Conservation (phyloP, 306 rosid genomes). For the Gynostemma pentaphyllum region DNA sequence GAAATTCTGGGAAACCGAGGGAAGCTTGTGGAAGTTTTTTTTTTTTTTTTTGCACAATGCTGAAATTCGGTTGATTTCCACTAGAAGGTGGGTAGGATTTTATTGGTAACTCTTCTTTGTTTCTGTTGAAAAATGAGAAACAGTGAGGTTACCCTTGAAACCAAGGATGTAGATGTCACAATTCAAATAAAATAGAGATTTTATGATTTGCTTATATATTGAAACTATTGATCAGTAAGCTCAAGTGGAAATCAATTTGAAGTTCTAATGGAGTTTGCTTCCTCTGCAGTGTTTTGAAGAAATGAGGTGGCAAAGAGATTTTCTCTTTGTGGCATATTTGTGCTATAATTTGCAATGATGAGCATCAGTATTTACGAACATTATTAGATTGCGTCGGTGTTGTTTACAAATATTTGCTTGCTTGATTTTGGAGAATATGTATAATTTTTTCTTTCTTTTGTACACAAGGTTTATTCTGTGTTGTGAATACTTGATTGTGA, state of each 20-base stretch:
- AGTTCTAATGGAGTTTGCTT: conserved; percentile 9
- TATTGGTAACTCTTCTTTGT: no score
- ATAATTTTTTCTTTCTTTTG: conserved; percentile 4
- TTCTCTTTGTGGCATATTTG: conserved; percentile 17
- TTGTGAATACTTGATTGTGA: not conserved
- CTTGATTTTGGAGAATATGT: conserved; percentile 15
- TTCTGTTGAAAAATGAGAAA: not conserved
- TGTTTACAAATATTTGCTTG: conserved; percentile 11
- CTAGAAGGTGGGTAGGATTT: no score
- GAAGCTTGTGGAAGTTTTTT: not conserved
- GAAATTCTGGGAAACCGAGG: not conserved
- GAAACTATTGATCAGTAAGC: not conserved
- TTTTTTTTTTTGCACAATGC: not conserved
- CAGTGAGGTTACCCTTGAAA: not conserved
- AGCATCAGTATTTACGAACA: conserved; percentile 11
- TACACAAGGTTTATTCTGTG: not conserved
- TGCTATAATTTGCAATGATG: conserved; percentile 7
- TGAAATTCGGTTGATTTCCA: no score
- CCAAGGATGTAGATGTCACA: not conserved
- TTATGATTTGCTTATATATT: not conserved
- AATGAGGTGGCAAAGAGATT: conserved; percentile 32
- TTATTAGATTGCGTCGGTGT: conserved; percentile 8
- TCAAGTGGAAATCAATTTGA: not conserved
- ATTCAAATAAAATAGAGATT: not conserved
- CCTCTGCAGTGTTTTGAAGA: conserved; percentile 77